A percentile compares a stretch with the other conserved stretches of the same genome.
Conservation (phyloP, 441 rosid species). For the Eutrema salsugineum region DNA sequence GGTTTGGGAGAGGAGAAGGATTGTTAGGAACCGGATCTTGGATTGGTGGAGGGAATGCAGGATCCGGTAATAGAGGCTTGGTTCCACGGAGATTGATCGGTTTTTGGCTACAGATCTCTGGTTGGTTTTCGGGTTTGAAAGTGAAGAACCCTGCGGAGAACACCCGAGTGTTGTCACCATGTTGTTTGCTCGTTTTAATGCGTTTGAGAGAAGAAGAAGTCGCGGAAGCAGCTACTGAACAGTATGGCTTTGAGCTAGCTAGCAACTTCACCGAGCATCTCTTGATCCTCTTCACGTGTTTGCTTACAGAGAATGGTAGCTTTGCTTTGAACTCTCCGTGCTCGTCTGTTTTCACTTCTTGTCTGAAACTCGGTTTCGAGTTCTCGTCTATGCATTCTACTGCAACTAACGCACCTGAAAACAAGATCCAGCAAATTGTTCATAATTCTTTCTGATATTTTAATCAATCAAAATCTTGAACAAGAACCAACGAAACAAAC, state of each 20-base stretch:
- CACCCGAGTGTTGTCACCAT: constrained; percentile 39
- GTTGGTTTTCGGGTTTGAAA: constrained; percentile 72
- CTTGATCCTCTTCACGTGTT: constrained; percentile 57
- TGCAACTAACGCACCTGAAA: constrained; percentile 71
- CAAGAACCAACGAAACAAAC: background rate
- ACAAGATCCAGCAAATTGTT: background rate
- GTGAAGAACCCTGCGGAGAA: constrained; percentile 90
- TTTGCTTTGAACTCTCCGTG: constrained; percentile 66
- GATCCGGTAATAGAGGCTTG: constrained; percentile 24
- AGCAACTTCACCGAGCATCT: constrained; percentile 62
- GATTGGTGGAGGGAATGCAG: constrained; percentile 27
- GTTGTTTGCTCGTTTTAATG: constrained; percentile 44
- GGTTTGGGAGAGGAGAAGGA: constrained; percentile 39
- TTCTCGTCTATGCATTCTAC: constrained; percentile 62
- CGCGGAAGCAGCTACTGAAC: constrained; percentile 62
- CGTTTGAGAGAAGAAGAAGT: constrained; percentile 55
- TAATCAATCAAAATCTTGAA: background rate
- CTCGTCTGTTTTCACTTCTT: constrained; percentile 63
- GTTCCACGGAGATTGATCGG: constrained; percentile 27
- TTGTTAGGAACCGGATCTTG: constrained; percentile 18
- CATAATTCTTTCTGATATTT: background rate
- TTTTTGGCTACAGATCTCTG: constrained; percentile 59
- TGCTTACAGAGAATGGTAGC: constrained; percentile 65
- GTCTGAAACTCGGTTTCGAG: constrained; percentile 39
- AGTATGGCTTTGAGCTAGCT: constrained; percentile 63